These are phyloP conservation scores for Geotrichum phurueaensis DNA, from an alignment of 1,139 yeast species.

Conservation along the genomic window DNA sequence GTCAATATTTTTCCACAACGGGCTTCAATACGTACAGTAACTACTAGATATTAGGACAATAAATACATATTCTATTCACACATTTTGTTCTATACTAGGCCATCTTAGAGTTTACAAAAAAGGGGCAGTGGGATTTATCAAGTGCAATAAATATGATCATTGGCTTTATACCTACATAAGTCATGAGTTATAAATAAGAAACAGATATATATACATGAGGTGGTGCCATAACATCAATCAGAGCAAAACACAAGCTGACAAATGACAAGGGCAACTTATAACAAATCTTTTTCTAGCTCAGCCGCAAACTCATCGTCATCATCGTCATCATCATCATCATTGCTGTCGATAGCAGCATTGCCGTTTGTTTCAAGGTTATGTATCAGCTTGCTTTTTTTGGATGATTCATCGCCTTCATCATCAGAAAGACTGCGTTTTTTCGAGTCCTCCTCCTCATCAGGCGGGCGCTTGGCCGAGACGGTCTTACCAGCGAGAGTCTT, in stretches of 20 bases:
- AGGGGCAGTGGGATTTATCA: too few relatives aligned
- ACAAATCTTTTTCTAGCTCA: constrained; percentile 34
- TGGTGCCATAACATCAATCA: not conserved
- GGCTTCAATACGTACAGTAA: too few relatives aligned
- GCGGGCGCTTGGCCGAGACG: constrained; percentile 5
- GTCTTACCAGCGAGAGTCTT: constrained; percentile 18
- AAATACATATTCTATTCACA: too few relatives aligned
- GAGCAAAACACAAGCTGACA: not conserved
- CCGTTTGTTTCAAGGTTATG: constrained; percentile 22
- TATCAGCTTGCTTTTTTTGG: not conserved
- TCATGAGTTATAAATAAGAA: not conserved
- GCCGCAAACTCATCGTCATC: constrained; percentile 39
- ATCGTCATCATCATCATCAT: constrained; percentile 25
- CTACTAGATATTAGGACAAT: too few relatives aligned
- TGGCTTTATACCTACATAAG: not conserved
- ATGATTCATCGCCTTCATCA: constrained; percentile 18
- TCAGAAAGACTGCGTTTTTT: constrained; percentile 23
- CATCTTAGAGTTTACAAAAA: too few relatives aligned
- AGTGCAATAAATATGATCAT: not conserved
- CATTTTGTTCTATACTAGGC: too few relatives aligned
- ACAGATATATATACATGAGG: not conserved
- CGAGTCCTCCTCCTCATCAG: constrained; percentile 23
- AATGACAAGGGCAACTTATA: constrained; percentile 18
- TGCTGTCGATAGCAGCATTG: constrained; percentile 20
- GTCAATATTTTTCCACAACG: too few relatives aligned